Conservation (phyloP, 192 early-diverging fungal genomes). For the Phlyctochytrium arcticum region DNA sequence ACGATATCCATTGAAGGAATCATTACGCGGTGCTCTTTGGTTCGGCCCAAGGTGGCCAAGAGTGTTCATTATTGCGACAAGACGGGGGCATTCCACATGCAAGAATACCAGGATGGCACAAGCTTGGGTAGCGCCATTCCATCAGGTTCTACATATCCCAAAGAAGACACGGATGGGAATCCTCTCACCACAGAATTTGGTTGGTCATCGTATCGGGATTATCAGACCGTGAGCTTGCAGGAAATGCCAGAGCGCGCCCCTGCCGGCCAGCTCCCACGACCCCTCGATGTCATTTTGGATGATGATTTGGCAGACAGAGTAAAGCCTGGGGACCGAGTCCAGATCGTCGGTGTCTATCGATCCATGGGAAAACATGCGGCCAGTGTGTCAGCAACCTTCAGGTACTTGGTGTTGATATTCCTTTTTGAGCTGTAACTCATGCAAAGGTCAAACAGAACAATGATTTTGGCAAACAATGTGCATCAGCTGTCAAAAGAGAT, state of each 20-base stretch:
- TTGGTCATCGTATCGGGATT: conserved; percentile 81
- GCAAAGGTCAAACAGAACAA: too few relatives aligned
- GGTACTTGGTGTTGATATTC: conserved; percentile 35
- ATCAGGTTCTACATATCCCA: conserved; percentile 82
- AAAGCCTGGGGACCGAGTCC: conserved; percentile 96
- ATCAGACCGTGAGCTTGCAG: conserved; percentile 91
- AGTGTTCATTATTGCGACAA: conserved; percentile 92
- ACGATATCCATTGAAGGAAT: conserved; percentile 95
- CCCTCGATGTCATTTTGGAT: conserved; percentile 90
- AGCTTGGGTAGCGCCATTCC: conserved; percentile 64
- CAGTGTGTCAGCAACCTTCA: conserved; percentile 77
- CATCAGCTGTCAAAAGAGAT: conserved; percentile 68
- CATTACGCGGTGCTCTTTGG: conserved; percentile 95
- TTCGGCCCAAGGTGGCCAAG: conserved; percentile 88
- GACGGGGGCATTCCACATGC: conserved; percentile 72
- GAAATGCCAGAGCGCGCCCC: conserved; percentile 99
- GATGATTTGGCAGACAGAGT: conserved; percentile 93
- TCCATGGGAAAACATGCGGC: conserved; percentile 79
- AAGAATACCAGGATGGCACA: conserved; percentile 85
- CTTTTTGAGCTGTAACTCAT: background rate
- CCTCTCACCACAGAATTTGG: conserved; percentile 92
- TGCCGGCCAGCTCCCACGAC: conserved; percentile 87
- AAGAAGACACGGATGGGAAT: conserved; percentile 91
- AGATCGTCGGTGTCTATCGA: conserved; percentile 89
- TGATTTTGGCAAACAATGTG: conserved; percentile 85